phyloP scores from a whole-genome alignment of 1,284 basidiomycete species.

The Tilletia indica region DNA sequence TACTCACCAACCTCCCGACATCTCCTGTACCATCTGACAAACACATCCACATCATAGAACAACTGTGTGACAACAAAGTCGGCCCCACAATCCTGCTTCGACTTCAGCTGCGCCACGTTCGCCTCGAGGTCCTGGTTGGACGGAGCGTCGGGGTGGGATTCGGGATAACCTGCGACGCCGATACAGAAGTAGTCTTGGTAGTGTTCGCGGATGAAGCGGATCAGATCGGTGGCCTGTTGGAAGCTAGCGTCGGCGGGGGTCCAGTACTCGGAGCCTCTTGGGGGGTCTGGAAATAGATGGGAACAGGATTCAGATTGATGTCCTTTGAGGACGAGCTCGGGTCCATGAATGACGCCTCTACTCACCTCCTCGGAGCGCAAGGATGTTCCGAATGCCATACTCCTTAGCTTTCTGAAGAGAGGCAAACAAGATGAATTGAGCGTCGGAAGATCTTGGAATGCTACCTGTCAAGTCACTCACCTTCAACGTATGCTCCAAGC shows the following conservation, averaged over 20 bases:
- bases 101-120: constrained; percentile 70
- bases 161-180: constrained; percentile 72
- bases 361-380: constrained; percentile 69
- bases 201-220: constrained; percentile 82
- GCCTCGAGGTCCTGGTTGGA: not conserved
- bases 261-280: constrained; percentile 88
- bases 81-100: constrained; percentile 90
- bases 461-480: constrained; percentile 58
- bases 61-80: constrained; percentile 95
- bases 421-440: not conserved
- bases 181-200: constrained; percentile 85
- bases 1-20: constrained; percentile 28
- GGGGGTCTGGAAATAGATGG: constrained; percentile 67
- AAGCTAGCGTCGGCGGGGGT: constrained; percentile 81
- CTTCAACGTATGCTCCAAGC: constrained; percentile 73
- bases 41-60: constrained; percentile 82
- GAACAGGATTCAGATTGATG: constrained; percentile 8
- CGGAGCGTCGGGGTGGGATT: constrained; percentile 63
- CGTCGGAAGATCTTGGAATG: not conserved
- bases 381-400: constrained; percentile 81
- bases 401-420: constrained; percentile 70
- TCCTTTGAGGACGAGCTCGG: not conserved
- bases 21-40: constrained; percentile 38
- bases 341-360: not conserved
- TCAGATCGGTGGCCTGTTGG: constrained; percentile 82